Percentiles rank a stretch among this genome's conserved stretches.
Conservation (phyloP, 2,329 filamentous ascomycete genomes). For the Colletotrichum sp. region DNA sequence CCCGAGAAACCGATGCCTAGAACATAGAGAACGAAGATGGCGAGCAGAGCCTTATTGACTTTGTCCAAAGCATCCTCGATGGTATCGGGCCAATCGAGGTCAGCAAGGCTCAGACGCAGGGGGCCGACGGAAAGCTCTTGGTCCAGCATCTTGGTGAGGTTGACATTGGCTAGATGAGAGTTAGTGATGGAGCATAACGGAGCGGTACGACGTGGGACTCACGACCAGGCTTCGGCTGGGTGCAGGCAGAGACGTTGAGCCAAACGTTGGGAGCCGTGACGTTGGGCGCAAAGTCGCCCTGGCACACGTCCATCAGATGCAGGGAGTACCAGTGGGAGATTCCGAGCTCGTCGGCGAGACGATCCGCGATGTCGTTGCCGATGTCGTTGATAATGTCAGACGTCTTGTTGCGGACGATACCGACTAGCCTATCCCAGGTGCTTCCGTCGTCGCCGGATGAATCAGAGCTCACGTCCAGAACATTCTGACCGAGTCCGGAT, state of each 20-base stretch:
- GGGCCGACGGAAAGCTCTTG: slow-evolving; percentile 50
- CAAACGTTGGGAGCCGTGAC: slow-evolving; percentile 38
- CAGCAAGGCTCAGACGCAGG: slow-evolving; percentile 46
- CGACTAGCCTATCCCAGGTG: slow-evolving; percentile 30
- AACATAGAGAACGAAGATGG: slow-evolving; percentile 54
- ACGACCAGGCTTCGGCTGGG: slow-evolving; percentile 42
- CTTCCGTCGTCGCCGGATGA: slow-evolving; percentile 25
- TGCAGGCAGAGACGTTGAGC: slow-evolving; percentile 52
- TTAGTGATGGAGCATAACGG: neutral
- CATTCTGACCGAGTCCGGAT: slow-evolving; percentile 40
- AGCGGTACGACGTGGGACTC: slow-evolving; percentile 23
- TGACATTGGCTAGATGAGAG: slow-evolving; percentile 39
- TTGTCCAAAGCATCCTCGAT: slow-evolving; percentile 53
- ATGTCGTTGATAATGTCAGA: slow-evolving; percentile 44
- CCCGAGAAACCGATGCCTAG: slow-evolving; percentile 47
- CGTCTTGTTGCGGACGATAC: slow-evolving; percentile 34
- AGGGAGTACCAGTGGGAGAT: slow-evolving; percentile 58
- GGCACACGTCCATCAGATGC: slow-evolving; percentile 52
- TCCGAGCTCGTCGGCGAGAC: slow-evolving; percentile 46
- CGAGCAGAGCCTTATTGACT: slow-evolving; percentile 54
- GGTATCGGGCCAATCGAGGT: slow-evolving; percentile 48
- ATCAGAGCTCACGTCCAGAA: slow-evolving; percentile 24
- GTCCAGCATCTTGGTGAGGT: slow-evolving; percentile 53
- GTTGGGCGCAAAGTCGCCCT: slow-evolving; percentile 51
- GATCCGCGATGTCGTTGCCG: slow-evolving; percentile 42